Base-by-base conservation (phyloP, 2,329 filamentous ascomycete species). In the Cytospora piceicola region DNA sequence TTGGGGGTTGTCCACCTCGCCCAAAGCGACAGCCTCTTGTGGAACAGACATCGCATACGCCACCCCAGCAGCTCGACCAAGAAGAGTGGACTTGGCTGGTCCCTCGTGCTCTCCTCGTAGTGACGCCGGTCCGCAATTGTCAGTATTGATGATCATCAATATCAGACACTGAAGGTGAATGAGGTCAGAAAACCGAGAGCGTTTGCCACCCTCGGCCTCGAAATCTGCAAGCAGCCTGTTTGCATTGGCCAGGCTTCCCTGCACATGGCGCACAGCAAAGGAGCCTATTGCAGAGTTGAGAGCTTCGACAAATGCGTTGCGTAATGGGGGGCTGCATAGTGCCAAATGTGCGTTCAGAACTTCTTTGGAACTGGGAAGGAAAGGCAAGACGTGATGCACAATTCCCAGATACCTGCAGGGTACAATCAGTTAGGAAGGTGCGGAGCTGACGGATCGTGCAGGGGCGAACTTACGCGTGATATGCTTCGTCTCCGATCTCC, bases 151-250 rank as follows among this genome's bases (percentile, higher is more conserved):
- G 15, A 85, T 83, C 73, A 91, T 82, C 56, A 93, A 79, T 42
- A 92, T 77, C 49, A 92, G 77, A 0, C 86, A 87, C 72, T 92
- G 90, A 8, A 91, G 80, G 72, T 90, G 87, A 0, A 91, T 80
- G 27, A 87, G 79, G 63, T 85, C 80, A 29, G 77, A 76, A 5
- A 78, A 74, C 4, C 75, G 69, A 8, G 78, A 77, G 39, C 77
- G 77, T 24, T 77, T 75, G 3, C 73, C 73, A 7, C 75, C 74
- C 58, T 77, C 75, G 0, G 76, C 77, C 71, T 88, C 84, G 81
- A 82, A 87, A 52, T 84, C 81, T 32, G 78, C 77, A 5, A 87
- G 77, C 57, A 85, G 74, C 4, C 78, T 79, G 55, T 78, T 80
- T 20, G 83, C 81, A 3, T 78, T 75, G 46, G 80, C 78, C 8